Percentiles rank a stretch among this genome's conserved stretches.
Evolutionary conservation across 768 basidiomycete genomes (phyloP).

Genomic region (Macrolepiota fuliginosa): DNA sequence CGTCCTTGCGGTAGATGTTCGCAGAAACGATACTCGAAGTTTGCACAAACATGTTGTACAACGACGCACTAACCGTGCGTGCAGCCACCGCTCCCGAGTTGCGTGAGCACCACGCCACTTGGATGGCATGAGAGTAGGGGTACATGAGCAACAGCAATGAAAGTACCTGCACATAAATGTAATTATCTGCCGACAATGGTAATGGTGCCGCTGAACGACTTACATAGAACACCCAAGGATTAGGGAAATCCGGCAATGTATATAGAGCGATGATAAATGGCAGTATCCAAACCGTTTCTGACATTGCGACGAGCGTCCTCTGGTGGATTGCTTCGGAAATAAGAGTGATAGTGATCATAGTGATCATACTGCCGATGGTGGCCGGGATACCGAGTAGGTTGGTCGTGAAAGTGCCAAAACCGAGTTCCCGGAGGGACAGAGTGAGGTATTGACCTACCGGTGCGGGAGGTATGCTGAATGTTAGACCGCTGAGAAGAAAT

Average conservation of each 20-base stretch:
- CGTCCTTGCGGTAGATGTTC: constrained; percentile 57
- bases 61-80: constrained; percentile 55
- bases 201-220: not conserved
- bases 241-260: constrained; percentile 42
- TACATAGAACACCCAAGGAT: constrained; percentile 54
- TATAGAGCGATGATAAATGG: constrained; percentile 61
- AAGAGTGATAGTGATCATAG: constrained; percentile 48
- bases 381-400: constrained; percentile 63
- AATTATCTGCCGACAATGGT: not conserved
- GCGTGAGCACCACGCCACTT: constrained; percentile 59
- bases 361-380: constrained; percentile 46
- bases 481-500: constrained; percentile 36
- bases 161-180: constrained; percentile 15
- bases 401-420: constrained; percentile 59
- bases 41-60: constrained; percentile 52
- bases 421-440: constrained; percentile 52
- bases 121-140: constrained; percentile 46
- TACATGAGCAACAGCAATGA: constrained; percentile 18
- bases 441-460: constrained; percentile 59
- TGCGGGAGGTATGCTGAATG: constrained; percentile 48
- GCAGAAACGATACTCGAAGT: constrained; percentile 39
- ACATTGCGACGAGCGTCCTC: constrained; percentile 51
- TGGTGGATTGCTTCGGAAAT: constrained; percentile 53
- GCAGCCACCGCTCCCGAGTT: constrained; percentile 60
- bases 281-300: constrained; percentile 56